Conservation (phyloP, 1,284 basidiomycete species). For the Fomitopsis betulina region DNA sequence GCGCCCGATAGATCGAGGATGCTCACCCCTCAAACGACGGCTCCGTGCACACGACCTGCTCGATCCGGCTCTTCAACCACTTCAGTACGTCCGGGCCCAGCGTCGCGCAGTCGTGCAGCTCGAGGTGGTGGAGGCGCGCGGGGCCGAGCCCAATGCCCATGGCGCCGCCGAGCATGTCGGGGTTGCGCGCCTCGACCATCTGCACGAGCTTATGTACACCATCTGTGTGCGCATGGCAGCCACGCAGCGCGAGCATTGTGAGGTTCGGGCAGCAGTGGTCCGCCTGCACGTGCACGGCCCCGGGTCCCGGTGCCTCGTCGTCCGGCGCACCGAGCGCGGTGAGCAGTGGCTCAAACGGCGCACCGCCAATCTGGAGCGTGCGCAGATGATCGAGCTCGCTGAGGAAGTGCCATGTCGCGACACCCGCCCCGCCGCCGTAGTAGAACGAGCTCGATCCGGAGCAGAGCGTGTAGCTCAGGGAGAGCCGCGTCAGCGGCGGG, state of each 20-base stretch:
- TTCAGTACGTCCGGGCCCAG: slow-evolving; percentile 60
- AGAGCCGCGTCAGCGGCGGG: slow-evolving; percentile 51
- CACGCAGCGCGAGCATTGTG: slow-evolving; percentile 49
- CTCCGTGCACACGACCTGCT: slow-evolving; percentile 56
- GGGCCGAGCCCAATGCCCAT: slow-evolving; percentile 31
- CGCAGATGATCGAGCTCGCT: slow-evolving; percentile 42
- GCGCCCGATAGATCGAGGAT: background rate
- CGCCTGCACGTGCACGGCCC: slow-evolving; percentile 10
- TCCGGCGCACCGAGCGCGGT: slow-evolving; percentile 51
- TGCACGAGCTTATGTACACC: slow-evolving; percentile 61
- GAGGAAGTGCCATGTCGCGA: slow-evolving; percentile 48
- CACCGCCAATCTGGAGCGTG: slow-evolving; percentile 56
- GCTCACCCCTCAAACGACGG: slow-evolving; percentile 34
- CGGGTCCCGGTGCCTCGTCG: slow-evolving; percentile 35
- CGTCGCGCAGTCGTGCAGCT: slow-evolving; percentile 58
- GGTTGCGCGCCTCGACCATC: slow-evolving; percentile 65
- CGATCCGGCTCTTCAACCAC: slow-evolving; percentile 57
- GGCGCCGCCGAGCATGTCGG: slow-evolving; percentile 30
- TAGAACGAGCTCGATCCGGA: slow-evolving; percentile 34
- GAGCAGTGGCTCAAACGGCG: slow-evolving; percentile 57
- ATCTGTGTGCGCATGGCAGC: slow-evolving; percentile 54
- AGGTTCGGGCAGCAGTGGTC: slow-evolving; percentile 60
- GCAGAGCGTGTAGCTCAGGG: slow-evolving; percentile 50
- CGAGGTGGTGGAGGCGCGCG: slow-evolving; percentile 46
- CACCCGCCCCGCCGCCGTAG: slow-evolving; percentile 35